Evolutionary conservation across 1,284 basidiomycete genomes (phyloP).

Genomic region (Vanrija humicola): DNA sequence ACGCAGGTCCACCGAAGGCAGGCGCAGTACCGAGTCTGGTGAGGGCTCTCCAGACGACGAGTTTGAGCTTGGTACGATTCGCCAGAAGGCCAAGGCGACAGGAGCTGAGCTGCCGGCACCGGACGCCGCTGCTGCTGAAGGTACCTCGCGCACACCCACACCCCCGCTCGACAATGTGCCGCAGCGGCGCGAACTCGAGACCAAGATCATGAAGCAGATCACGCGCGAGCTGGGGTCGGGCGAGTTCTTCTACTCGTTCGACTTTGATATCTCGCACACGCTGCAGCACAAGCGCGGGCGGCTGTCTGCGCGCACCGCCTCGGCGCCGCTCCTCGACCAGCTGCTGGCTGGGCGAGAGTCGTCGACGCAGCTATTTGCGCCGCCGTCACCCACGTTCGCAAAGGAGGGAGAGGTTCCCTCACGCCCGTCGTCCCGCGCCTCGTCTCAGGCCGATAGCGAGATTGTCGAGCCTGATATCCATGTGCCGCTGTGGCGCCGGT

Average conservation of each 20-base stretch:
- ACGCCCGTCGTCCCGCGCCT: background rate
- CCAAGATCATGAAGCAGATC: conserved; percentile 47
- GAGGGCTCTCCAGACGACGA: no score
- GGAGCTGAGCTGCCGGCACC: background rate
- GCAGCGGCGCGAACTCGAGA: conserved; percentile 45
- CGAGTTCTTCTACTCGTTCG: conserved; percentile 52
- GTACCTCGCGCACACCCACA: background rate
- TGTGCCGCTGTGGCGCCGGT: conserved; percentile 53
- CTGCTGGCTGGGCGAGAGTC: conserved; percentile 14
- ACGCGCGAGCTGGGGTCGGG: conserved; percentile 42
- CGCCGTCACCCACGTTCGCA: no score
- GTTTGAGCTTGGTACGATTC: no score
- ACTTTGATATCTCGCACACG: conserved; percentile 53
- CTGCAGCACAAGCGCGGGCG: conserved; percentile 51
- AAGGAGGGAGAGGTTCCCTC: background rate
- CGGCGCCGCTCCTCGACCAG: conserved; percentile 22
- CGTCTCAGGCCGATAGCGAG: conserved; percentile 14
- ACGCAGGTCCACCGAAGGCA: no score
- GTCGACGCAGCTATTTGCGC: background rate
- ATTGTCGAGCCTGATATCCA: conserved; percentile 51
- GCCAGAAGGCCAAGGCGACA: no score
- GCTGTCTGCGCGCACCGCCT: conserved; percentile 25
- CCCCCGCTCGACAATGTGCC: conserved; percentile 28
- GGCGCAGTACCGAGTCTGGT: no score
- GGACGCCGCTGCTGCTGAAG: background rate